These are phyloP conservation scores for Aureobasidium vineae DNA, from an alignment of 2,329 filamentous ascomycete genomes.

Conservation along the genomic window DNA sequence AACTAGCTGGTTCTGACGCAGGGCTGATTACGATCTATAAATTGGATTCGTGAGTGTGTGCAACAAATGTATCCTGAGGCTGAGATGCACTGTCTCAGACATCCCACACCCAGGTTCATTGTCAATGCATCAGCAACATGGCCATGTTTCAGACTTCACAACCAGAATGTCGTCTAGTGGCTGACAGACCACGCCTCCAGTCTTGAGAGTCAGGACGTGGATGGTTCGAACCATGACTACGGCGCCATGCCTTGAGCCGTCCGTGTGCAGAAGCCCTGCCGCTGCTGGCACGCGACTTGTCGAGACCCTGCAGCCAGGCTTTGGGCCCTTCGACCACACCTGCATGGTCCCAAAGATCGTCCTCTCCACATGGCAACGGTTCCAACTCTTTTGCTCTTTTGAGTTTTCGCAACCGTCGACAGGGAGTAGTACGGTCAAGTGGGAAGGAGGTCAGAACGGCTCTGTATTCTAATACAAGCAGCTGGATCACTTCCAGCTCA, in stretches of 20 bases:
- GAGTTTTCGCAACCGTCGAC: background rate
- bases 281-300: conserved; percentile 16
- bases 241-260: background rate
- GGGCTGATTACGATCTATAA: background rate
- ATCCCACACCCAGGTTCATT: background rate
- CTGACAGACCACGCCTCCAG: background rate
- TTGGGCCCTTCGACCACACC: conserved; percentile 12
- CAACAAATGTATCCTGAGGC: conserved; percentile 3
- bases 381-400: background rate
- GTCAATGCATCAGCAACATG: background rate
- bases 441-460: background rate
- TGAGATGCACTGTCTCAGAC: conserved; percentile 4
- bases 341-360: conserved; percentile 1
- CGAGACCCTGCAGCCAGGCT: conserved; percentile 13
- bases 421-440: background rate
- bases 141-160: conserved; percentile 3
- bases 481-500: background rate
- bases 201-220: background rate
- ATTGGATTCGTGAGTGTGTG: background rate
- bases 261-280: conserved; percentile 23
- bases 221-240: conserved; percentile 12
- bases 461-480: background rate
- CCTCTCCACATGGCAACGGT: background rate
- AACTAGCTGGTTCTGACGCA: background rate
- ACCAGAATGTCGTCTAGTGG: background rate